These are phyloP conservation scores for Apiospora koreana DNA, from an alignment of 2,329 filamentous ascomycete genomes.

Conservation along the genomic window DNA sequence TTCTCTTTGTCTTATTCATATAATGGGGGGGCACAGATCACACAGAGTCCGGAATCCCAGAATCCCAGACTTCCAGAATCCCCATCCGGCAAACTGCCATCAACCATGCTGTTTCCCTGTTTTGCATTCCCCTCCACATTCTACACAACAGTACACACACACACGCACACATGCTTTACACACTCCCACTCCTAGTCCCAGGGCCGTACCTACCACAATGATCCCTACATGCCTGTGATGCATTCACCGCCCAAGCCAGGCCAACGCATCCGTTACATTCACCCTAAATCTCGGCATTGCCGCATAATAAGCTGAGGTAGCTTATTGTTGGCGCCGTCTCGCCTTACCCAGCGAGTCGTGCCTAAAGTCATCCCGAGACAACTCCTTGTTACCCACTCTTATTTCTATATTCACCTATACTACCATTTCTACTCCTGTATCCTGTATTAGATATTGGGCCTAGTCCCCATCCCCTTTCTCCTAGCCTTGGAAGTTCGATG, in stretches of 20 bases:
- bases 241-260: conserved; percentile 8
- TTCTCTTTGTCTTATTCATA: neutral
- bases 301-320: neutral
- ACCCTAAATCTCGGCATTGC: conserved; percentile 4
- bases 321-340: conserved; percentile 1
- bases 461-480: neutral
- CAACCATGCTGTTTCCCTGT: conserved; percentile 4
- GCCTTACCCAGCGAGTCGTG: conserved; percentile 1
- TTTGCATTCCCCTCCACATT: conserved; percentile 8
- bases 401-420: conserved; percentile 1
- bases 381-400: conserved; percentile 7
- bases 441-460: neutral
- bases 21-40: neutral
- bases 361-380: conserved; percentile 8
- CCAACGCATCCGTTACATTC: conserved; percentile 10
- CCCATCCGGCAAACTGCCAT: neutral
- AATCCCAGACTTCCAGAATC: neutral
- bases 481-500: neutral
- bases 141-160: neutral
- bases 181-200: too few species aligned
- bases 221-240: conserved; percentile 13
- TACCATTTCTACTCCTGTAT: neutral
- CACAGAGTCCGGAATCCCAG: neutral
- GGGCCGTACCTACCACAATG: conserved; percentile 7
- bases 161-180: neutral